These are phyloP conservation scores for Coffea canephora DNA, from an alignment of 257 asterid species.

Conservation along the genomic window DNA sequence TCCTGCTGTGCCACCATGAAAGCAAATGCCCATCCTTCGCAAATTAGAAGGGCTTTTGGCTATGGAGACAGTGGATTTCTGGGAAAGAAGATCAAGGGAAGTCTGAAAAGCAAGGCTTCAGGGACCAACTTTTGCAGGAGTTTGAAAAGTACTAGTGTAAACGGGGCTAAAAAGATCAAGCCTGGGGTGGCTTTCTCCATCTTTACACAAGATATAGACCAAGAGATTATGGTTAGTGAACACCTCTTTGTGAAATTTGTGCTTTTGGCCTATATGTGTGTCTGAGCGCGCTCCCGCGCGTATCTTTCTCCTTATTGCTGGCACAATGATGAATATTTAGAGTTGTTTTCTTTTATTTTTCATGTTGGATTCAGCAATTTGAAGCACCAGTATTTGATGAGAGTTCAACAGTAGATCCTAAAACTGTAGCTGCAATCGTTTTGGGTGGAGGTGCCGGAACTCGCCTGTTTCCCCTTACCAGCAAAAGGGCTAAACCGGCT, in stretches of 20 bases:
- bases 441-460: conserved; percentile 97
- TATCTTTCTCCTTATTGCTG: neutral
- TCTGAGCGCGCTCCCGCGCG: neutral
- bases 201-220: conserved; percentile 64
- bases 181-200: conserved; percentile 64
- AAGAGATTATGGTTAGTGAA: conserved; percentile 51
- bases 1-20: conserved; percentile 49
- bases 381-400: conserved; percentile 37
- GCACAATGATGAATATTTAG: neutral
- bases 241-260: neutral
- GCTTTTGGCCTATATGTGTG: neutral
- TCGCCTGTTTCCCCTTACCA: conserved; percentile 94
- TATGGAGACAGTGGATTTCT: conserved; percentile 32
- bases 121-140: conserved; percentile 31
- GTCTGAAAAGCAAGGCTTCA: conserved; percentile 30
- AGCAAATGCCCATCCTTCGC: conserved; percentile 34
- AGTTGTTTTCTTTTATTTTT: conserved; percentile 12
- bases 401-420: conserved; percentile 60
- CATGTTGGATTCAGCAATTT: conserved; percentile 45
- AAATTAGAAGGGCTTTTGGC: conserved; percentile 22
- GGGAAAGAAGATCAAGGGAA: conserved; percentile 45
- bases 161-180: conserved; percentile 31
- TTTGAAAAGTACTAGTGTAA: conserved; percentile 24
- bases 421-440: conserved; percentile 70
- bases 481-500: conserved; percentile 92